Evolutionary conservation across 2,329 filamentous ascomycete genomes (phyloP).

Genomic region (Neurospora sp.): DNA sequence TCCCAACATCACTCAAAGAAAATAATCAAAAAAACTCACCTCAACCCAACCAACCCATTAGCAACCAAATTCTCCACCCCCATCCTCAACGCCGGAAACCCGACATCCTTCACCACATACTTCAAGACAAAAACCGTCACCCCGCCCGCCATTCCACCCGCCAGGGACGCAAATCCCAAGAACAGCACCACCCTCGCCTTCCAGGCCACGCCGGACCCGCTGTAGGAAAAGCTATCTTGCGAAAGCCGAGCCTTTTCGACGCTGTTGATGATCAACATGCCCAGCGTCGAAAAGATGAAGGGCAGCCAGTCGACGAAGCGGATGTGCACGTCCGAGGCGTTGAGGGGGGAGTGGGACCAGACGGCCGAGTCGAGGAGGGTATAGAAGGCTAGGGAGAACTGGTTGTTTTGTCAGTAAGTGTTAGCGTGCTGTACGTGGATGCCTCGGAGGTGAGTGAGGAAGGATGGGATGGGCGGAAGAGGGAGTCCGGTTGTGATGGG

Average conservation of each 20-base stretch:
- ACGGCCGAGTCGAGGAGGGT: slow-evolving; percentile 57
- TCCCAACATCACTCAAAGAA: neutral
- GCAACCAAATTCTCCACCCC: slow-evolving; percentile 57
- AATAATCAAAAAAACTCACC: slow-evolving; percentile 28
- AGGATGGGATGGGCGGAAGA: neutral
- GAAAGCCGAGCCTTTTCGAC: slow-evolving; percentile 57
- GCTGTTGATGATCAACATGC: slow-evolving; percentile 63
- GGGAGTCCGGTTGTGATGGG: neutral
- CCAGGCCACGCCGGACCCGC: slow-evolving; percentile 54
- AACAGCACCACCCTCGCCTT: slow-evolving; percentile 60
- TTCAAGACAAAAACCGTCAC: slow-evolving; percentile 60
- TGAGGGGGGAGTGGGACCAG: slow-evolving; percentile 52
- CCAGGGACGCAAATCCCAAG: slow-evolving; percentile 54
- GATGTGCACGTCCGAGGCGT: slow-evolving; percentile 52
- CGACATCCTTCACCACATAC: slow-evolving; percentile 46
- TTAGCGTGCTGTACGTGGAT: slow-evolving; percentile 3
- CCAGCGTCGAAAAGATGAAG: slow-evolving; percentile 54
- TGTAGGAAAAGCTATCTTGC: slow-evolving; percentile 49
- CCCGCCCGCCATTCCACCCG: slow-evolving; percentile 58
- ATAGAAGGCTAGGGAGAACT: slow-evolving; percentile 62
- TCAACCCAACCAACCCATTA: slow-evolving; percentile 52
- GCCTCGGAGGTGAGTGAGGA: neutral
- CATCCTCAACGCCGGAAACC: slow-evolving; percentile 53
- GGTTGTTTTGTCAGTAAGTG: neutral
- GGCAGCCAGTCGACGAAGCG: slow-evolving; percentile 62